Evolutionary conservation across 768 basidiomycete genomes (phyloP).

Genomic region (Mycena belliarum): DNA sequence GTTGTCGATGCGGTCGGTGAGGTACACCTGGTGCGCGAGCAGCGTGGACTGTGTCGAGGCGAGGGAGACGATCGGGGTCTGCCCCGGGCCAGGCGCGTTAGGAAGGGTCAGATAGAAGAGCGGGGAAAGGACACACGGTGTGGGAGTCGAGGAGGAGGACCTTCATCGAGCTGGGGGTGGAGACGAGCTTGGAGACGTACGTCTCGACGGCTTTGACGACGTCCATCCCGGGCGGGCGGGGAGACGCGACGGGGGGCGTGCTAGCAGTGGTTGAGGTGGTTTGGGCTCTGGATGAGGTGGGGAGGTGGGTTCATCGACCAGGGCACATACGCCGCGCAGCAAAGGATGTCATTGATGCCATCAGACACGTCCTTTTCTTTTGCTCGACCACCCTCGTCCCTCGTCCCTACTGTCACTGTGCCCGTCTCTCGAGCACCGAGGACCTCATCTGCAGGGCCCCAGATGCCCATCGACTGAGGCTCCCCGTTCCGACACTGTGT

Average conservation of each 20-base stretch:
- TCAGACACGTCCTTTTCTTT: neutral
- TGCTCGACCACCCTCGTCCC: neutral
- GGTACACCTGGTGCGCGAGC: constrained; percentile 93
- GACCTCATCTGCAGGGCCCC: neutral
- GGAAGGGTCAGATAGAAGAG: neutral
- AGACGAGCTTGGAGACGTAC: constrained; percentile 88
- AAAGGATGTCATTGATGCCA: neutral
- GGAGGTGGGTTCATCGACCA: constrained; percentile 2
- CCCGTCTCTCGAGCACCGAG: neutral
- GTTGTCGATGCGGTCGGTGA: constrained; percentile 98
- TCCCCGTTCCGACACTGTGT: no score
- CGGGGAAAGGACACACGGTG: constrained; percentile 60
- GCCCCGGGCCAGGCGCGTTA: constrained; percentile 15
- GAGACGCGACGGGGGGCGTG: neutral
- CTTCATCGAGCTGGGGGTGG: constrained; percentile 88
- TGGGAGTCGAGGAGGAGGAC: constrained; percentile 92
- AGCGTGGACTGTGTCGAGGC: constrained; percentile 93
- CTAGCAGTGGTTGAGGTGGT: neutral
- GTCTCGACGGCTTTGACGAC: constrained; percentile 93
- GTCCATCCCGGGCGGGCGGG: constrained; percentile 61
- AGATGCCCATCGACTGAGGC: no score
- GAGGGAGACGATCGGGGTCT: constrained; percentile 95
- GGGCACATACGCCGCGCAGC: neutral
- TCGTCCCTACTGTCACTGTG: neutral
- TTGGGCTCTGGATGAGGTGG: neutral